phyloP scores from a whole-genome alignment of 495 filamentous ascomycete species.

The Penicilliopsis zonata region DNA sequence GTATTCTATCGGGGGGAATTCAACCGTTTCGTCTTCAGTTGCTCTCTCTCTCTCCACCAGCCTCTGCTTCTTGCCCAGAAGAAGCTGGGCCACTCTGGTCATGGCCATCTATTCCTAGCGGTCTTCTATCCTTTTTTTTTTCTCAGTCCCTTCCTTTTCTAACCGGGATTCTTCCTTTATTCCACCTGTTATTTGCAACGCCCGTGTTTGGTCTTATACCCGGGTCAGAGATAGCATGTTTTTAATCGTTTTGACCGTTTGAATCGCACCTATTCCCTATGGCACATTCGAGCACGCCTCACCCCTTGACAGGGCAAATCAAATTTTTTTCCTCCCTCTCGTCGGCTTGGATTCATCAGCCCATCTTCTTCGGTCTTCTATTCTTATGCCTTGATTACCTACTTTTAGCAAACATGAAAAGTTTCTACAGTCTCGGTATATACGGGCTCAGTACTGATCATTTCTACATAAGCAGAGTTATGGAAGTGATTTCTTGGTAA shows the following conservation, averaged over 20 bases:
- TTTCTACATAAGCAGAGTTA: too few species aligned
- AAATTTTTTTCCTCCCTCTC: slow-evolving; percentile 30
- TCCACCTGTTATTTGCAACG: slow-evolving; percentile 14
- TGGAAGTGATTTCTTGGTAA: too few species aligned
- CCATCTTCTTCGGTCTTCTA: slow-evolving; percentile 7
- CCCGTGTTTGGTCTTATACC: slow-evolving; percentile 4
- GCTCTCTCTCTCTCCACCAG: slow-evolving; percentile 5
- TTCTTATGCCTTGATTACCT: slow-evolving; percentile 14
- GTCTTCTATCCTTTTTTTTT: background rate
- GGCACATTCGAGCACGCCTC: slow-evolving; percentile 10
- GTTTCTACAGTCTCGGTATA: background rate
- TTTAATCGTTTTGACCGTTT: slow-evolving; percentile 26
- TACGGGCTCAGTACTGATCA: too few species aligned
- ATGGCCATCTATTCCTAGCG: slow-evolving; percentile 4
- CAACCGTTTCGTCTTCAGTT: slow-evolving; percentile 13
- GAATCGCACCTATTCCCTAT: slow-evolving; percentile 17
- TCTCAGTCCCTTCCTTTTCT: slow-evolving; percentile 7
- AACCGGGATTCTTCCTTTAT: slow-evolving; percentile 14
- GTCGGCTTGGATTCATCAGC: slow-evolving; percentile 12
- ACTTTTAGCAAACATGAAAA: slow-evolving; percentile 25
- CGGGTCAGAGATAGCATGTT: slow-evolving; percentile 23
- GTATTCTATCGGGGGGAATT: slow-evolving; percentile 14
- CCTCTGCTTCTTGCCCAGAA: slow-evolving; percentile 5
- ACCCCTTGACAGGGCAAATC: slow-evolving; percentile 28
- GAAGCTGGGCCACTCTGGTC: slow-evolving; percentile 6